Evolutionary conservation across 2,329 filamentous ascomycete species (phyloP).

Genomic region (Arthrinium phaeospermum): DNA sequence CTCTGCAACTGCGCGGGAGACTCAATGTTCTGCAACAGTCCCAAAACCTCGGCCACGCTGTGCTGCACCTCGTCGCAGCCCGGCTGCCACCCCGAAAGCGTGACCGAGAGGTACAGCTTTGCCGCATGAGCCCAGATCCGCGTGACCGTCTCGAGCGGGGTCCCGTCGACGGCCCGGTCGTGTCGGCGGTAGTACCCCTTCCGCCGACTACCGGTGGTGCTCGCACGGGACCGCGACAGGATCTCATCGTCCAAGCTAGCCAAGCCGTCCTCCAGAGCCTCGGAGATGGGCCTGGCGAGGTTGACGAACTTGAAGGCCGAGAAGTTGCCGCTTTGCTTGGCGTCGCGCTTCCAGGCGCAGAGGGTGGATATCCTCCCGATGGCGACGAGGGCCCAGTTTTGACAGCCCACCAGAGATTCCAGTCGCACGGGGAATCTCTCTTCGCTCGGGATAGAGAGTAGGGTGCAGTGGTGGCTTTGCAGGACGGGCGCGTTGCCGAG

Average conservation of each 20-base stretch:
- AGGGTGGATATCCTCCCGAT: slow-evolving; percentile 60
- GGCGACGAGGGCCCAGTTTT: slow-evolving; percentile 62
- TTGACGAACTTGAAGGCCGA: slow-evolving; percentile 41
- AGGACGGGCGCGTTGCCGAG: neutral
- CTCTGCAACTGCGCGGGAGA: slow-evolving; percentile 32
- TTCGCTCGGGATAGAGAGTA: neutral
- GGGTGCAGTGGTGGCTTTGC: neutral
- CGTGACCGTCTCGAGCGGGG: slow-evolving; percentile 22
- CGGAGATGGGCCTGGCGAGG: slow-evolving; percentile 27
- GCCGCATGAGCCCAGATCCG: slow-evolving; percentile 36
- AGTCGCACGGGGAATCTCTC: neutral
- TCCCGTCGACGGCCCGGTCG: slow-evolving; percentile 24
- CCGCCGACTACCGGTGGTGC: neutral
- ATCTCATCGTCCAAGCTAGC: slow-evolving; percentile 26
- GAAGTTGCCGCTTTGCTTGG: slow-evolving; percentile 49
- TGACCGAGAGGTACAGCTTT: slow-evolving; percentile 32
- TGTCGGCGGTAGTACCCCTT: slow-evolving; percentile 22
- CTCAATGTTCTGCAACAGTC: slow-evolving; percentile 28
- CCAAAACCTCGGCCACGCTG: slow-evolving; percentile 30
- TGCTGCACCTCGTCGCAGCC: slow-evolving; percentile 27
- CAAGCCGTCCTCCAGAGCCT: slow-evolving; percentile 26
- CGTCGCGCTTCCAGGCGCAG: slow-evolving; percentile 64
- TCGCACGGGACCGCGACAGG: slow-evolving; percentile 27
- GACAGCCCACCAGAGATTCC: slow-evolving; percentile 45
- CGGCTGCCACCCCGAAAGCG: slow-evolving; percentile 33